Percentiles rank a stretch among this genome's conserved stretches.
Conservation (phyloP, 106 monocot species). For the Allium sativum region DNA sequence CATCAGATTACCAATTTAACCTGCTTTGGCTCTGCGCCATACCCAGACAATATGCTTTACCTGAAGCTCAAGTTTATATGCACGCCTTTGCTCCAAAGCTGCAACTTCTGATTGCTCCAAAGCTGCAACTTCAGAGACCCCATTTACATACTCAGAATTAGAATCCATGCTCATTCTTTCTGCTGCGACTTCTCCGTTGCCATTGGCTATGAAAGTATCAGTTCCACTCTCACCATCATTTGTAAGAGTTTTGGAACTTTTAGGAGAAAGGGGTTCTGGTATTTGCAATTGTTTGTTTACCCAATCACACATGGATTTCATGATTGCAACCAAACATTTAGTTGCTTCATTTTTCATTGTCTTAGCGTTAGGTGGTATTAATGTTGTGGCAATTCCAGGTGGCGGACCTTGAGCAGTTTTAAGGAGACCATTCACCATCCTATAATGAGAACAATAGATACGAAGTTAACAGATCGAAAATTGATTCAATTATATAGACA, state of each 20-base stretch:
- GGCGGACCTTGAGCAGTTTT: slow-evolving; percentile 98
- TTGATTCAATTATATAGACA: too few relatives aligned
- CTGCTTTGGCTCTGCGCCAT: neutral
- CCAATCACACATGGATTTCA: slow-evolving; percentile 98
- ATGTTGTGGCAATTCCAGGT: slow-evolving; percentile 52
- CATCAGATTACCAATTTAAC: too few relatives aligned
- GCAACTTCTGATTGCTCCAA: slow-evolving; percentile 80
- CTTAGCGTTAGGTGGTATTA: slow-evolving; percentile 72
- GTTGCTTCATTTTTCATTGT: slow-evolving; percentile 87
- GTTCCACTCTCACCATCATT: slow-evolving; percentile 32
- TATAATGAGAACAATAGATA: slow-evolving; percentile 6
- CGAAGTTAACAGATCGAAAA: too few relatives aligned
- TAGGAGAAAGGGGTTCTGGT: slow-evolving; percentile 69
- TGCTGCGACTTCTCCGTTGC: slow-evolving; percentile 39
- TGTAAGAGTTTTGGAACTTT: slow-evolving; percentile 27
- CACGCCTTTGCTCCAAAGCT: slow-evolving; percentile 74
- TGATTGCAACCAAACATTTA: slow-evolving; percentile 86
- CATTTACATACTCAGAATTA: slow-evolving; percentile 42
- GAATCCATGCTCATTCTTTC: slow-evolving; percentile 53
- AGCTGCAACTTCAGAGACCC: slow-evolving; percentile 46
- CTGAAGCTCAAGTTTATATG: slow-evolving; percentile 96
- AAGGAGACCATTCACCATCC: slow-evolving; percentile 91
- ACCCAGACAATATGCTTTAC: slow-evolving; percentile 14
- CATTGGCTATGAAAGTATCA: slow-evolving; percentile 41
- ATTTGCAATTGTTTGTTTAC: slow-evolving; percentile 94